Conservation (phyloP, 768 basidiomycete genomes). For the Dictyophora rubrovolvata region DNA sequence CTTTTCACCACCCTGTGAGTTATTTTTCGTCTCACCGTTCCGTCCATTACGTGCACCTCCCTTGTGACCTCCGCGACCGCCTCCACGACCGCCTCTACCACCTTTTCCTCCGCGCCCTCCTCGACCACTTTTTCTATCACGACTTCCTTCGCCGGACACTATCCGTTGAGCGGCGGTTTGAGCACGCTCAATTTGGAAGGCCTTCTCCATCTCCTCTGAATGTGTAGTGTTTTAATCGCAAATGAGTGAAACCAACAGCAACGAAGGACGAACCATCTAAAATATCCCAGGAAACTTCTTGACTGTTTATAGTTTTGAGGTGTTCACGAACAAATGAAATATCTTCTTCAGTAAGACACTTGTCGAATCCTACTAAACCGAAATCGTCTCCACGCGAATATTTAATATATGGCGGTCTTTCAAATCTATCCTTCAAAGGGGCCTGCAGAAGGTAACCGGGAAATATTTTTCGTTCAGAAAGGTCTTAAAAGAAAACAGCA, state of each 20-base stretch:
- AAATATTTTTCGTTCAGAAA: background rate
- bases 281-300: conserved; percentile 53
- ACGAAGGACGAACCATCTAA: conserved; percentile 40
- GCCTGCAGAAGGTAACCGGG: conserved; percentile 21
- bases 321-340: conserved; percentile 57
- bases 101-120: conserved; percentile 26
- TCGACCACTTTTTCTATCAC: conserved; percentile 31
- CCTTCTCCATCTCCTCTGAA: conserved; percentile 61
- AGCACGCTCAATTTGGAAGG: conserved; percentile 67
- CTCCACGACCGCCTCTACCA: conserved; percentile 23
- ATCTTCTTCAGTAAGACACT: conserved; percentile 61
- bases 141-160: conserved; percentile 29
- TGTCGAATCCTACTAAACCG: conserved; percentile 49
- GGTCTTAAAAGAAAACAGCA: background rate
- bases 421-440: conserved; percentile 38
- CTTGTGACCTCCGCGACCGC: conserved; percentile 15
- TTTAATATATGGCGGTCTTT: conserved; percentile 38
- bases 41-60: conserved; percentile 17
- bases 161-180: conserved; percentile 50
- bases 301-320: conserved; percentile 53
- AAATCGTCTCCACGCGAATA: conserved; percentile 34
- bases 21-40: conserved; percentile 12
- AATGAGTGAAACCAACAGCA: background rate
- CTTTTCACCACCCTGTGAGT: conserved; percentile 53
- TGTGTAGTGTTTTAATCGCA: background rate